Evolutionary conservation across 108 stramenopile genomes (phyloP), one percentile per base, ranked within the genome.

Genomic region (Pseudonitzschia pungens): DNA sequence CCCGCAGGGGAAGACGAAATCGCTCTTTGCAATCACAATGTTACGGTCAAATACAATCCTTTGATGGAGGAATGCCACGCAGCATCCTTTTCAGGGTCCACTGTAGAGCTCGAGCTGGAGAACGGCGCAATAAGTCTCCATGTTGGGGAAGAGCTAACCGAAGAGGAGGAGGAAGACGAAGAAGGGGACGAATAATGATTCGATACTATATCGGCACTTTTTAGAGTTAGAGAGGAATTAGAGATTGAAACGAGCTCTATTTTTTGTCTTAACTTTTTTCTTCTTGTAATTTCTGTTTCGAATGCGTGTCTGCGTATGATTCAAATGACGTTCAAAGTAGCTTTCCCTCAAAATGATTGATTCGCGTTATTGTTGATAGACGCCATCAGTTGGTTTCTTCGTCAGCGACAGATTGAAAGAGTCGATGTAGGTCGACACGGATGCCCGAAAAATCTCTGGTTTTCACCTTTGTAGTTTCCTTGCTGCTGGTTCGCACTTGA

Each of bases 1-100:
- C 84, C 87, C 28, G 92, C 88, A 14, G 89, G 89, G 11, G 77
- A 78, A 71, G 90, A 91, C 64, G 89, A 93, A 75, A 60, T 83
- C 42, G 83, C 90, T 15, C 70, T 93, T 2, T 91, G 92, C 73
- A 85, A 87, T 73, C 78, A 87, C 24, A 70, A 77, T 40, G 78
- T 93, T 18, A 80, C 78, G 2, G 70, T 91, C 51, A 70, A 63
- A 4, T 93, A 88, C 74, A 80, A 85, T 51, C 78, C 88, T 16
- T 63, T 78, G n/a, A 88, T 91, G 86, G 72, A 76, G 28, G 83
- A 84, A 27, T 79, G 84, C 58, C 89, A 88, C 68, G 71, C 89
- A 0, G 68, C 83, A 77, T 40, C 65, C 72, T 24, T 41, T 56
- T 22, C 70, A 52, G 44, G 78, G 62, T 43, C 76, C 65, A 57